These are phyloP conservation scores for Coemansia sp. DNA, from an alignment of 192 early-diverging fungal species.

Conservation along the genomic window DNA sequence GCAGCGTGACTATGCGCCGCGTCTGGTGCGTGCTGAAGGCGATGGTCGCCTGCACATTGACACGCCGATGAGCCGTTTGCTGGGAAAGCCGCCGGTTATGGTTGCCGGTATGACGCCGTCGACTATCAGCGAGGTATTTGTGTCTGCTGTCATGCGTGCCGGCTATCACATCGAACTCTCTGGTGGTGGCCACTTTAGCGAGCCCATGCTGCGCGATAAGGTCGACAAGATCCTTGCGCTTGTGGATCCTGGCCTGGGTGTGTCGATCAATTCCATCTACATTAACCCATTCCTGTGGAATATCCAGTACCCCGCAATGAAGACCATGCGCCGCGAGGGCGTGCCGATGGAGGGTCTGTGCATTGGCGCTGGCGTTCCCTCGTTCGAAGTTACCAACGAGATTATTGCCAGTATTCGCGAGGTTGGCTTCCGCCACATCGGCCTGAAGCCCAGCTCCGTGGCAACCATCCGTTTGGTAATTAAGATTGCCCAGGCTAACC, in stretches of 20 bases:
- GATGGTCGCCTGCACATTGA: conserved; percentile 80
- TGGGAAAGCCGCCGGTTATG: conserved; percentile 89
- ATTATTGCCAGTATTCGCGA: conserved; percentile 76
- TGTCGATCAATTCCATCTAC: conserved; percentile 88
- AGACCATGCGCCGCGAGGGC: conserved; percentile 82
- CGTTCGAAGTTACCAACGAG: conserved; percentile 82
- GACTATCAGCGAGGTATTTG: conserved; percentile 78
- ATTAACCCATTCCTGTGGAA: conserved; percentile 90
- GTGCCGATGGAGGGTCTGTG: conserved; percentile 92
- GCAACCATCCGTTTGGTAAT: conserved; percentile 84
- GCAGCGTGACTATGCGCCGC: conserved; percentile 81
- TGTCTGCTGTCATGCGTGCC: conserved; percentile 83
- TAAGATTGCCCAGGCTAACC: conserved; percentile 82
- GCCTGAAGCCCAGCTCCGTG: conserved; percentile 90
- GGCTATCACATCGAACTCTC: conserved; percentile 91
- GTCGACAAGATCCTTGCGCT: conserved; percentile 78
- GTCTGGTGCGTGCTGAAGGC: conserved; percentile 66
- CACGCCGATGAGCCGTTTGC: conserved; percentile 81
- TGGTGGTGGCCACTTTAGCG: conserved; percentile 90
- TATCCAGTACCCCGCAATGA: conserved; percentile 79
- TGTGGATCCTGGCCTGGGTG: conserved; percentile 76
- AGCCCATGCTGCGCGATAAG: conserved; percentile 71
- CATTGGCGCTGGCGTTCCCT: conserved; percentile 89
- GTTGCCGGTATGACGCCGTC: conserved; percentile 94
- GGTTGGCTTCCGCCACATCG: conserved; percentile 80